Percentiles rank a stretch among this genome's conserved stretches.
These are phyloP conservation scores for Xylogone sp. DNA, from an alignment of 2,329 filamentous ascomycete genomes.

Conservation along the genomic window DNA sequence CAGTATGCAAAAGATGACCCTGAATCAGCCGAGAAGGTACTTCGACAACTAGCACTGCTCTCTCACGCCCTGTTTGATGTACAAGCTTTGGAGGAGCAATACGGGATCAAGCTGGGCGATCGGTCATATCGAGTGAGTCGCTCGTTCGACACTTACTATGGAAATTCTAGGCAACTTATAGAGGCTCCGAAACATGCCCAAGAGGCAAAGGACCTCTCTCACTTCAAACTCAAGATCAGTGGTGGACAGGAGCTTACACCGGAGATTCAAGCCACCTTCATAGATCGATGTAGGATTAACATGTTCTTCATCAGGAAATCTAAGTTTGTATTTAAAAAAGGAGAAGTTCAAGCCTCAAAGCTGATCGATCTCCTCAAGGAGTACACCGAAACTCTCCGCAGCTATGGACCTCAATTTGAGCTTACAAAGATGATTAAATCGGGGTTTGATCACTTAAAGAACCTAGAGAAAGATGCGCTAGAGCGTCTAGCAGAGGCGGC, in stretches of 20 bases:
- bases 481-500: conserved; percentile 15
- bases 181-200: conserved; percentile 1
- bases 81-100: conserved; percentile 18
- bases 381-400: conserved; percentile 16
- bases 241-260: conserved; percentile 17
- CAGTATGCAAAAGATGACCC: conserved; percentile 17
- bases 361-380: conserved; percentile 19
- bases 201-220: conserved; percentile 20
- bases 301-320: conserved; percentile 20
- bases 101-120: conserved; percentile 18
- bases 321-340: conserved; percentile 19
- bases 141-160: not conserved
- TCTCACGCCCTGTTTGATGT: conserved; percentile 19
- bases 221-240: conserved; percentile 11
- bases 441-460: conserved; percentile 18
- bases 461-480: conserved; percentile 15
- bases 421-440: conserved; percentile 16
- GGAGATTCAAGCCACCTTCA: conserved; percentile 18
- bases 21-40: conserved; percentile 11
- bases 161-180: not conserved
- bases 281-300: conserved; percentile 19
- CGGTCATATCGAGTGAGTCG: conserved; percentile 15
- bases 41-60: conserved; percentile 17
- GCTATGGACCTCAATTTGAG: conserved; percentile 15
- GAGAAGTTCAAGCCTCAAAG: conserved; percentile 13